Percentiles rank a stretch among this genome's conserved stretches.
These are phyloP conservation scores for Gastrolobium villosum DNA, from an alignment of 306 rosid genomes.

Conservation along the genomic window DNA sequence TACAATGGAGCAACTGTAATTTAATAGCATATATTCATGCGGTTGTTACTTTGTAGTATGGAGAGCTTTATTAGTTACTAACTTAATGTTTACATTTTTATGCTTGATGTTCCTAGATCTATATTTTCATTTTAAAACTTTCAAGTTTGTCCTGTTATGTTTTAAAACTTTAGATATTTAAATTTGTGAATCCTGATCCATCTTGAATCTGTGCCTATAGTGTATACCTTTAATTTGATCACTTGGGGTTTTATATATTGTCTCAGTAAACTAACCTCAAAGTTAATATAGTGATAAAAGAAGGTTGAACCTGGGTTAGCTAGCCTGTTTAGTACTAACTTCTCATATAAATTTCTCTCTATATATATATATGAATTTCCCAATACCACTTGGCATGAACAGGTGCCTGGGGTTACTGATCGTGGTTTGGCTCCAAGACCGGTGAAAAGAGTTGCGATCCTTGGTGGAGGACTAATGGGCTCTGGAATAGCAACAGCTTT, in stretches of 20 bases:
- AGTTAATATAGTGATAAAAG: slow-evolving; percentile 3
- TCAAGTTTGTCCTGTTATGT: neutral
- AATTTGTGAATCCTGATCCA: slow-evolving; percentile 22
- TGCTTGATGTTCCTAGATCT: slow-evolving; percentile 16
- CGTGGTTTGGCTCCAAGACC: slow-evolving; percentile 82
- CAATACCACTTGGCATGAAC: slow-evolving; percentile 43
- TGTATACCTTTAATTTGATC: slow-evolving; percentile 15
- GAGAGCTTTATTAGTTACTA: neutral
- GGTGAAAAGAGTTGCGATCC: slow-evolving; percentile 83
- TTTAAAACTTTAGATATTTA: slow-evolving; percentile 6
- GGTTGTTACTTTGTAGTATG: neutral
- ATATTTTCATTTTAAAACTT: slow-evolving; percentile 31
- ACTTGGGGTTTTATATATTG: slow-evolving; percentile 24
- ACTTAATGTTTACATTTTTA: neutral
- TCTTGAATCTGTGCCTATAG: slow-evolving; percentile 16
- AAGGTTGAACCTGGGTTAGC: slow-evolving; percentile 8
- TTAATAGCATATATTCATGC: slow-evolving; percentile 22
- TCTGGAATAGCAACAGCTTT: slow-evolving; percentile 96
- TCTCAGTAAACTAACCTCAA: neutral
- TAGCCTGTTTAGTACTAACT: slow-evolving; percentile 11
- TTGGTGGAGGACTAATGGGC: slow-evolving; percentile 99
- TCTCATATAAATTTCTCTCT: neutral
- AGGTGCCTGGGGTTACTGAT: slow-evolving; percentile 96
- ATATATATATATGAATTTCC: slow-evolving; percentile 8
- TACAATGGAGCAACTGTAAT: neutral